Conservation (phyloP, 2,329 filamentous ascomycete genomes). For the Colletotrichum sp. region DNA sequence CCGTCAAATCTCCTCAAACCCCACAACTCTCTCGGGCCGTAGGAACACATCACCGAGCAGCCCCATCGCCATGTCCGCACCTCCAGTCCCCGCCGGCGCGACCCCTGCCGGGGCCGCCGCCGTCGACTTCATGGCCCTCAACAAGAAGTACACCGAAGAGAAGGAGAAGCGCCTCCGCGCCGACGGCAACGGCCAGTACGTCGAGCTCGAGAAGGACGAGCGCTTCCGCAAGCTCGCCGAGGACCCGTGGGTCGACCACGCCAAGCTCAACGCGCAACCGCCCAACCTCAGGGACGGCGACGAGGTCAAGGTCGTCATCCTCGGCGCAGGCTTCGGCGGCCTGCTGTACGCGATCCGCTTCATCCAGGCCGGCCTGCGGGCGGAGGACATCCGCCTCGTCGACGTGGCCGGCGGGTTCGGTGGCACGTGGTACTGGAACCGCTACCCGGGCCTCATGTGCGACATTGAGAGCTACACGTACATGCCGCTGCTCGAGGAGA, state of each 20-base stretch:
- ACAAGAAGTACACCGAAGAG: conserved; percentile 38
- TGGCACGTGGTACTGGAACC: conserved; percentile 59
- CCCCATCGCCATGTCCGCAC: not conserved
- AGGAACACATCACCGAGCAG: not conserved
- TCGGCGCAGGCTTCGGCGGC: conserved; percentile 40
- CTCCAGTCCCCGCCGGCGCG: not conserved
- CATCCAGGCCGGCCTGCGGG: conserved; percentile 25
- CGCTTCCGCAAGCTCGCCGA: conserved; percentile 28
- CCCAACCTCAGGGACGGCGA: conserved; percentile 30
- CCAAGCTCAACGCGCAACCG: conserved; percentile 28
- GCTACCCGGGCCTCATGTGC: conserved; percentile 56
- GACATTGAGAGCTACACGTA: conserved; percentile 68
- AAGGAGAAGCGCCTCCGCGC: conserved; percentile 35
- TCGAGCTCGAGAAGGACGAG: conserved; percentile 29
- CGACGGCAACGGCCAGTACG: conserved; percentile 37
- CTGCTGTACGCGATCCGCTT: conserved; percentile 34
- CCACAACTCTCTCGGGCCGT: not conserved
- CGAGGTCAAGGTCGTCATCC: conserved; percentile 32
- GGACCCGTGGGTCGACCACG: conserved; percentile 42
- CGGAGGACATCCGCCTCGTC: conserved; percentile 43
- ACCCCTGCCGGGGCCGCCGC: not conserved
- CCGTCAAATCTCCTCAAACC: not conserved
- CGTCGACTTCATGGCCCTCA: conserved; percentile 23
- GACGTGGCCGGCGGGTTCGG: conserved; percentile 50
- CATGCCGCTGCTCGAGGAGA: conserved; percentile 65